Evolutionary conservation across 2,329 filamentous ascomycete species (phyloP).

Genomic region (Kalmusia sp.): DNA sequence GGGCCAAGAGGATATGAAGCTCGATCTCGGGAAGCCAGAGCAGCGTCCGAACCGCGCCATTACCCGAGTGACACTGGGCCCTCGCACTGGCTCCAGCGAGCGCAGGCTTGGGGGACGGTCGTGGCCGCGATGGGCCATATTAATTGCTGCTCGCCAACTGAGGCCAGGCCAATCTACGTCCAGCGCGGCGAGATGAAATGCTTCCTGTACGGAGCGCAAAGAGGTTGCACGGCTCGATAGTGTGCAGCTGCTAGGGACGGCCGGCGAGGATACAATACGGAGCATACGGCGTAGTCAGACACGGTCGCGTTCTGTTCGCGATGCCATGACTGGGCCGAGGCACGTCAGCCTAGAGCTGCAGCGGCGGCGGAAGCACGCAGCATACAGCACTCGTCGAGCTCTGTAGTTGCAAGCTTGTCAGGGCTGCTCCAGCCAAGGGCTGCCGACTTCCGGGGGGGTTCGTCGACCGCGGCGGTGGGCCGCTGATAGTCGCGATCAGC

Average conservation of each 20-base stretch:
- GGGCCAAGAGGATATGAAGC: constrained; percentile 28
- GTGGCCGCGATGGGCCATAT: constrained; percentile 12
- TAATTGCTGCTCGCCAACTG: constrained; percentile 25
- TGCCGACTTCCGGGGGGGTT: constrained; percentile 24
- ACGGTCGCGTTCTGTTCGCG: not conserved
- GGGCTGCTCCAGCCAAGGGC: not conserved
- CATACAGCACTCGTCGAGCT: not conserved
- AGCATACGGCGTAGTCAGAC: not conserved
- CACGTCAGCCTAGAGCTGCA: not conserved
- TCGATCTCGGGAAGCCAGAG: constrained; percentile 35
- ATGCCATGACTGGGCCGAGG: not conserved
- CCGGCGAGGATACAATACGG: constrained; percentile 14
- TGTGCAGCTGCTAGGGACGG: constrained; percentile 17
- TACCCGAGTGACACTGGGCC: constrained; percentile 18
- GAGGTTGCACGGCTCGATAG: constrained; percentile 19
- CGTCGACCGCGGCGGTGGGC: constrained; percentile 7
- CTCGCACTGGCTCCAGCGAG: constrained; percentile 3
- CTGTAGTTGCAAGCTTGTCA: not conserved
- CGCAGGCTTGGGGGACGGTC: constrained; percentile 18
- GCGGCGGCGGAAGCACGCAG: no score
- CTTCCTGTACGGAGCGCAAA: constrained; percentile 10
- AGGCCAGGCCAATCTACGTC: constrained; percentile 21
- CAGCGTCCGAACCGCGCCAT: constrained; percentile 30
- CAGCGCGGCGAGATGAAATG: constrained; percentile 19
- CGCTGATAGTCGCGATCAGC: constrained; percentile 17